Base-by-base conservation (phyloP, 2,329 filamentous ascomycete genomes). In the Paramyrothecium roridum region DNA sequence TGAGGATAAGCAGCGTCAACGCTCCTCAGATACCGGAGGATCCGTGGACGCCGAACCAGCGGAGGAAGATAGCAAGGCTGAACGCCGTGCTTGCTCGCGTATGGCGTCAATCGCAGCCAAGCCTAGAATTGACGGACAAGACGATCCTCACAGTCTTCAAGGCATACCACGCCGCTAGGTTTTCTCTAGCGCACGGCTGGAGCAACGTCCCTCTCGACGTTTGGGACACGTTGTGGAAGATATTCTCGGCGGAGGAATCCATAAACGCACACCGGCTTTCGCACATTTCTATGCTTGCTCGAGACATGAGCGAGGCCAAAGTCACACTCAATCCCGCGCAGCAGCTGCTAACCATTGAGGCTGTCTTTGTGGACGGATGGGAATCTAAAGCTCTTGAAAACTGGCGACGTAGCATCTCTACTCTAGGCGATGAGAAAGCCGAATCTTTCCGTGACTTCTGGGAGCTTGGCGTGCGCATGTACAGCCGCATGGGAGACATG, bases 161-260 rank as follows among this genome's bases (percentile, higher is more conserved):
- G 57, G 70, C 71, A 12, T 85, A 85, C 62, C 74, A 76, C 49
- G 69, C 72, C 0, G 77, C 78, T 3, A 72, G 80, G 12, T 68
- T 70, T 16, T 65, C 70, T 8, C 69, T 86, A 46, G 69, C 76
- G 1, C 70, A 71, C 20, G 67, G 73, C 11, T 80, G 85, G 71
- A 68, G 76, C 37, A 76, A 77, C 30, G 78, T 92, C n/a, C 82
- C 88, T 1, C 65, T 76, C 11, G 76, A 81, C 17, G 78, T 83
- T 4, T 88, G 88, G 83, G 72, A 81, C n/a, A 67, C 85, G 2
- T 69, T 93, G 10, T 93, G 89, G 88, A 74, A 79, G 30, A 70
- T 83, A 2, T 74, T 87, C 47, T 82, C 85, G 1, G 76, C 78
- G 48, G 74, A 80, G 8, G 76, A 82, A 46, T 67, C 72, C 11